Evolutionary conservation across 2,329 filamentous ascomycete genomes (phyloP), one percentile per base, ranked within the genome.

Genomic region (Phyllosticta capitalensis): DNA sequence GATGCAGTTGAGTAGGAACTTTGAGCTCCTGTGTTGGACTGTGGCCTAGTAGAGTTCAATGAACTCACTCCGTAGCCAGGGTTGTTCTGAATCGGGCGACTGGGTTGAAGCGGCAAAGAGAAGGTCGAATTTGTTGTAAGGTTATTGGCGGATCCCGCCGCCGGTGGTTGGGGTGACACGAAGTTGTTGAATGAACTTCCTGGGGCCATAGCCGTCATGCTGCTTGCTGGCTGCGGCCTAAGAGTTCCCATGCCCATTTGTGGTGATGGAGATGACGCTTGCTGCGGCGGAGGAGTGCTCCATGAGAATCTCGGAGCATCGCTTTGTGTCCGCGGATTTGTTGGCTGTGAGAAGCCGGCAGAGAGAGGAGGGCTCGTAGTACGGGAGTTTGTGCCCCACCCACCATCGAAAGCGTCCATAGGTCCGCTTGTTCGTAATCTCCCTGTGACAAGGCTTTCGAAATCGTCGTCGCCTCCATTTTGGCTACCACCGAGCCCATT

Each of bases 381-480:
- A 2, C 69, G 61, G 24, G 73, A 64, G 22, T 69, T 65, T 51
- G 71, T 68, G 38, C 67, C 72, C 76, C 76, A 79, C 54, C 75
- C 68, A 61, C 71, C 69, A 22, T 76, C 76, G 63, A 78, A 74
- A 6, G 38, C 38, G 17, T 45, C 38, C 17, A 45, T 45, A 14
- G 38, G 38, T 45, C 38, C 38, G 5, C 38, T n/a, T n/a, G 38
- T n/a, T 45, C 14, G 14, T 33, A 69, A 64, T 59, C 83, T 84
- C 9, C 92, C 92, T 67, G 95, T 90, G 56, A 99, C 92, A 2
- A 99, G 83, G 1, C 83, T 83, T 71, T 96, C 92, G 68, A 97
- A 99, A 68, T 95, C 90, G 61, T 88, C 83, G 54, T 88, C 80
- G 12, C 76, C 79, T n/a, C 77, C 77, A n/a, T 73, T 79, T 3